Conservation (phyloP, 495 filamentous ascomycete genomes). For the Lasiosphaeria ovina region DNA sequence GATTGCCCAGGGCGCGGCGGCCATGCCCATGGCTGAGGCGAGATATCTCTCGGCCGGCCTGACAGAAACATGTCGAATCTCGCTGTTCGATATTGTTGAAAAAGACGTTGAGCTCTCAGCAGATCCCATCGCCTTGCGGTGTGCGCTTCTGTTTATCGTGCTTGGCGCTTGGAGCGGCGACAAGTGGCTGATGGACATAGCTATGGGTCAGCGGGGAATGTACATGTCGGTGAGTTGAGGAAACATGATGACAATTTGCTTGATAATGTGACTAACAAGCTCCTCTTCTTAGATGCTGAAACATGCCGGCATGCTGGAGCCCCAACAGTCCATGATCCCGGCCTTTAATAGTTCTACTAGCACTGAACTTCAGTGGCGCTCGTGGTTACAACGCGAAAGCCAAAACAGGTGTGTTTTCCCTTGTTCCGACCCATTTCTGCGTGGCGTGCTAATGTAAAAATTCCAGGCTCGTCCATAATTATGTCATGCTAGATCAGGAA, state of each 20-base stretch:
- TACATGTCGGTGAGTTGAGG: slow-evolving; percentile 55
- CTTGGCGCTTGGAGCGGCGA: slow-evolving; percentile 65
- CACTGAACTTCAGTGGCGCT: slow-evolving; percentile 52
- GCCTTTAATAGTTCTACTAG: slow-evolving; percentile 31
- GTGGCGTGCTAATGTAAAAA: background rate
- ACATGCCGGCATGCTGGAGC: slow-evolving; percentile 51
- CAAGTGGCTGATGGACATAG: slow-evolving; percentile 70
- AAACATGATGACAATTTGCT: background rate
- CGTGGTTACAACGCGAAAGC: slow-evolving; percentile 57
- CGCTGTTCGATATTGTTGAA: slow-evolving; percentile 63
- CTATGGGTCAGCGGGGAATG: slow-evolving; percentile 67
- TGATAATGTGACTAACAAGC: background rate
- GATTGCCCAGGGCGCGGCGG: slow-evolving; percentile 63
- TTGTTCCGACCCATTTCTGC: slow-evolving; percentile 5
- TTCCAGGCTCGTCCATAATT: slow-evolving; percentile 59
- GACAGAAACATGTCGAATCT: slow-evolving; percentile 64
- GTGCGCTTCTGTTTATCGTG: slow-evolving; percentile 59
- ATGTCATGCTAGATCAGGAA: slow-evolving; percentile 66
- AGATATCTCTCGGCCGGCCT: slow-evolving; percentile 59
- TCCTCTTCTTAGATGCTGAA: slow-evolving; percentile 49
- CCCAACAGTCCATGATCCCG: slow-evolving; percentile 36
- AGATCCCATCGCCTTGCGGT: slow-evolving; percentile 56
- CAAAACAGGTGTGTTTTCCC: slow-evolving; percentile 49
- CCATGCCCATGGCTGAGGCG: slow-evolving; percentile 56
- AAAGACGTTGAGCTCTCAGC: slow-evolving; percentile 60